Evolutionary conservation across 257 asterid species (phyloP), one percentile per base, ranked within the genome.

Genomic region (Scutellaria minor): DNA sequence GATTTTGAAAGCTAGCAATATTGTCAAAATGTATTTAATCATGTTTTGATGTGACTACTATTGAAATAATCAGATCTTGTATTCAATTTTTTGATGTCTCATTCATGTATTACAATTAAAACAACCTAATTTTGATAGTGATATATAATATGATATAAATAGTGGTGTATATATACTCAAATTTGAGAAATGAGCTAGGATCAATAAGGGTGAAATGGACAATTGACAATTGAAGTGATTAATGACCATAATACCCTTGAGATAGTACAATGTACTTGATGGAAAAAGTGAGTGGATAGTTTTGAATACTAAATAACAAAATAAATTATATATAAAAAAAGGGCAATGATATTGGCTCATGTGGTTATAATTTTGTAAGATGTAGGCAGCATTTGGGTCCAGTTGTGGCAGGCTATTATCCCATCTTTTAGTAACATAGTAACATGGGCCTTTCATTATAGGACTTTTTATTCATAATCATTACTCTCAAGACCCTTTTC

Each of bases 401-500:
- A 78, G 1, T 14, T 4, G 64, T 64, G 83, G 68, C 78, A 73
- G 80, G 40, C 75, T n/a, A 77, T 69, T 52, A 68, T 81, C 82
- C 64, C 79, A 81, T 54, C 90, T 85, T 84, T 80, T 63, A 74
- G 88, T 78, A 88, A 78, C 90, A 84, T 78, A 72, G 84, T 84
- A 84, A 83, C 89, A 77, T 88, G 92, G 83, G 41, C 75, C 72
- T 64, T 85, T 82, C 58, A 47, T 59, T 42, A 37, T 41, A 41
- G 45, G 65, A 41, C 81, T 68, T 82, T 74, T 73, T 63, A 47
- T 54, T 44, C 68, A 13, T 40, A 77, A 83, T 83, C 79, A 83
- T 83, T 83, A 50, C 71, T 35, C 75, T 56, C 66, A 77, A 67
- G 79, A 77, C 83, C 60, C 64, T 74, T 41, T 18, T 12, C 50